Percentiles rank a stretch among this genome's conserved stretches.
Evolutionary conservation across 2,329 filamentous ascomycete genomes (phyloP).

Genomic region (Colletotrichum sp.): DNA sequence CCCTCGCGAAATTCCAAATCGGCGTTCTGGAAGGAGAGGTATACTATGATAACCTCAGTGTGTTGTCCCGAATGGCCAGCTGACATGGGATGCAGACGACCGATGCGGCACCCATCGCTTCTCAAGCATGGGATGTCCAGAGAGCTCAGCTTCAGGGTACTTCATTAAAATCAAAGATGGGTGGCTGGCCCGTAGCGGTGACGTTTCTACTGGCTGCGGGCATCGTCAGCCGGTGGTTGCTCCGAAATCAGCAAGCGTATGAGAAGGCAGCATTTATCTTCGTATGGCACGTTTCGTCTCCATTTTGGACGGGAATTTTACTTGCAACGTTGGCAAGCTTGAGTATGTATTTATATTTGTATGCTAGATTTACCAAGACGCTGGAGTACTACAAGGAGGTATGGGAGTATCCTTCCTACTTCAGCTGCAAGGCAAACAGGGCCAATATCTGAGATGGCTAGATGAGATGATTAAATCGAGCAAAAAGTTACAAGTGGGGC

Average conservation of each 20-base stretch:
- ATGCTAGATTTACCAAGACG: not conserved
- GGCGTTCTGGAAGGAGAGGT: not conserved
- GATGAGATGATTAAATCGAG: not conserved
- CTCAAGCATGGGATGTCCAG: not conserved
- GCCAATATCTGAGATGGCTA: not conserved
- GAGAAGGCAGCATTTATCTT: not conserved
- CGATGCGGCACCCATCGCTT: not conserved
- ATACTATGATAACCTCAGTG: too few relatives aligned
- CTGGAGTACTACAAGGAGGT: constrained; percentile 4
- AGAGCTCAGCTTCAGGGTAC: not conserved
- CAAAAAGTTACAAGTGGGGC: not conserved
- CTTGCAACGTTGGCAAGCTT: not conserved
- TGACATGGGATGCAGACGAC: not conserved
- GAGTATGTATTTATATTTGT: not conserved
- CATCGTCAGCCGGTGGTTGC: not conserved
- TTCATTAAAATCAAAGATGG: too few relatives aligned
- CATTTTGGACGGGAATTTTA: not conserved
- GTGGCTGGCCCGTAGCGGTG: not conserved
- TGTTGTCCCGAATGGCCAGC: not conserved
- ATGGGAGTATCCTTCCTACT: constrained; percentile 5
- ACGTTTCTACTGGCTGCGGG: not conserved
- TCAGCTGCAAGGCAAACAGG: not conserved
- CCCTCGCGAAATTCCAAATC: not conserved
- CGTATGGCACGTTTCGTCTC: not conserved
- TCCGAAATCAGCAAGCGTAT: not conserved